Conservation (phyloP, 805 yeast genomes). For the Tetrapisispora namnaoensis region DNA sequence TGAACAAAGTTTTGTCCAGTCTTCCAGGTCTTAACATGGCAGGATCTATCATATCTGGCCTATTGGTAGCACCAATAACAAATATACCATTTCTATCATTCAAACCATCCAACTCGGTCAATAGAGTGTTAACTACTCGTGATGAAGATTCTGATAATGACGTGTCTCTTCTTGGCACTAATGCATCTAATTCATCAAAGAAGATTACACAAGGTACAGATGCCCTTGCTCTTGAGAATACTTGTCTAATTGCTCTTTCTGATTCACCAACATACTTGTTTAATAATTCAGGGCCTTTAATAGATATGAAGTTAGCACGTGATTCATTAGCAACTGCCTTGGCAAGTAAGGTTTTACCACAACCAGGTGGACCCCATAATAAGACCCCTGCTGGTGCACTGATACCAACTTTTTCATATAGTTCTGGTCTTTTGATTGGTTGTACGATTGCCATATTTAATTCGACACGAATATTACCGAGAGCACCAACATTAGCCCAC, state of each 20-base stretch:
- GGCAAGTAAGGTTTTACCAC: slow-evolving; percentile 93
- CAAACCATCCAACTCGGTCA: slow-evolving; percentile 91
- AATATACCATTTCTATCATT: slow-evolving; percentile 88
- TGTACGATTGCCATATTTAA: slow-evolving; percentile 96
- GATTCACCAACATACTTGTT: slow-evolving; percentile 96
- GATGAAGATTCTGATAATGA: slow-evolving; percentile 82
- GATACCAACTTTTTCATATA: slow-evolving; percentile 84
- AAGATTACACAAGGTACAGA: slow-evolving; percentile 90
- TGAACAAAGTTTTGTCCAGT: slow-evolving; percentile 83
- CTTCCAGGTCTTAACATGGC: slow-evolving; percentile 98
- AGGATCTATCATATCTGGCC: slow-evolving; percentile 97
- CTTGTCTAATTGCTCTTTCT: slow-evolving; percentile 88
- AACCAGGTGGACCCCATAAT: slow-evolving; percentile 99
- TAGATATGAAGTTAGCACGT: slow-evolving; percentile 89
- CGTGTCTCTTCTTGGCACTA: slow-evolving; percentile 89
- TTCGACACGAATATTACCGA: slow-evolving; percentile 70
- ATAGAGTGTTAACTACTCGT: slow-evolving; percentile 85
- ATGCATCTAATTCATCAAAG: slow-evolving; percentile 92
- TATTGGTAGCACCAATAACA: slow-evolving; percentile 92
- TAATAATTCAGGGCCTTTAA: slow-evolving; percentile 89
- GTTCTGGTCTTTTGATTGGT: slow-evolving; percentile 87
- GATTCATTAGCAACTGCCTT: slow-evolving; percentile 98
- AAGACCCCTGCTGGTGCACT: slow-evolving; percentile 95
- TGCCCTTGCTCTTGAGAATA: slow-evolving; percentile 84
- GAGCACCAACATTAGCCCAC: slow-evolving; percentile 92